These are phyloP conservation scores for Ceriops zippeliana DNA, from an alignment of 345 rosid genomes.

Conservation along the genomic window DNA sequence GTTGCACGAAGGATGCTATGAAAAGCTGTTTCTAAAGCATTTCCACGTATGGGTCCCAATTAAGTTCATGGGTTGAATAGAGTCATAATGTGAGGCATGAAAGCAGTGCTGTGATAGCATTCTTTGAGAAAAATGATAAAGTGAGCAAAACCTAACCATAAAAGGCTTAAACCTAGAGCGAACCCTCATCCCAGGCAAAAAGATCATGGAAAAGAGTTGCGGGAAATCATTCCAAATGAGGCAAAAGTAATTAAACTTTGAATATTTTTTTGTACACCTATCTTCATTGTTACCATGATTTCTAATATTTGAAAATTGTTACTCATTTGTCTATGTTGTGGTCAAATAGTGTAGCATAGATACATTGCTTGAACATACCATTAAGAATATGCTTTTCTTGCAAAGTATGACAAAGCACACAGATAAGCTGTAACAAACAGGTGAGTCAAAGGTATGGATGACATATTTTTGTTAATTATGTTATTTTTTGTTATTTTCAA, in stretches of 20 bases:
- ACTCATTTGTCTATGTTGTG: conserved; percentile 13
- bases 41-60: conserved; percentile 63
- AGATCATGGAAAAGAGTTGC: conserved; percentile 94
- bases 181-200: conserved; percentile 93
- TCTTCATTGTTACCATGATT: neutral
- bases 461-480: neutral
- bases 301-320: conserved; percentile 3
- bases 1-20: conserved; percentile 39
- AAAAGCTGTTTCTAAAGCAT: conserved; percentile 48
- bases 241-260: no score
- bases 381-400: no score
- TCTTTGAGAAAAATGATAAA: conserved; percentile 65
- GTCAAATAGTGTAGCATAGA: conserved; percentile 93
- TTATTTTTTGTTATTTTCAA: neutral
- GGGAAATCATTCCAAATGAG: conserved; percentile 45
- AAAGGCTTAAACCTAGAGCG: conserved; percentile 87
- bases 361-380: conserved; percentile 80
- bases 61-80: conserved; percentile 87
- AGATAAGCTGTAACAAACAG: conserved; percentile 78
- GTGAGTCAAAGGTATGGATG: conserved; percentile 68
- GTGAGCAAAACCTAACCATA: conserved; percentile 64
- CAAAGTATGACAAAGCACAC: conserved; percentile 54
- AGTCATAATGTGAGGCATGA: conserved; percentile 50
- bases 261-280: conserved; percentile 22
- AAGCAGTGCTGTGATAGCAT: conserved; percentile 49